Percentiles rank a stretch among this genome's conserved stretches.
phyloP scores from a whole-genome alignment of 192 early-diverging fungal genomes.

The Coemansia sp. region DNA sequence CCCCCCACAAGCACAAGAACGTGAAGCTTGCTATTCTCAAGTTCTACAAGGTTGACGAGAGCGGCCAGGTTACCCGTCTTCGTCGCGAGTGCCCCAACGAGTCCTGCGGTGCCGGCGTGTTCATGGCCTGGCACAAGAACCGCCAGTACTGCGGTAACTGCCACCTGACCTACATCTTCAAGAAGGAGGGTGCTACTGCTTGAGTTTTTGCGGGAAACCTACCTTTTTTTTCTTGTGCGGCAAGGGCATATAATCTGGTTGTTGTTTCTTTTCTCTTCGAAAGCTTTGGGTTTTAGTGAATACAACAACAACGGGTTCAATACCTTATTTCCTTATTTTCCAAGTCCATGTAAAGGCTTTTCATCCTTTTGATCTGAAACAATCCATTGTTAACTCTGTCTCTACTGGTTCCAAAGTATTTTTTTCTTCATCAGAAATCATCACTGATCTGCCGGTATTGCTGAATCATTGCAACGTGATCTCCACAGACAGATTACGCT shows the following conservation, averaged over 20 bases:
- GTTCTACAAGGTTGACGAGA: slow-evolving; percentile 99
- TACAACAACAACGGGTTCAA: background rate
- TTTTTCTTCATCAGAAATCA: too few relatives aligned
- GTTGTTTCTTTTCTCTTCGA: background rate
- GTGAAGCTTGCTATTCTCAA: slow-evolving; percentile 98
- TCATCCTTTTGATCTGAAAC: too few relatives aligned
- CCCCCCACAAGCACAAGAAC: slow-evolving; percentile 98
- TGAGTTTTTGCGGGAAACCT: slow-evolving; percentile 1
- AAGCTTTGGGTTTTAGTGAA: background rate
- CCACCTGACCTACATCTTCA: slow-evolving; percentile 94
- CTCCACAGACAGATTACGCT: too few relatives aligned
- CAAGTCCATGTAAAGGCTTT: too few relatives aligned
- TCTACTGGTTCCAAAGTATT: too few relatives aligned
- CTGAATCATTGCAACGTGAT: too few relatives aligned
- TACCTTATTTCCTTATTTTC: background rate
- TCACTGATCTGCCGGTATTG: too few relatives aligned
- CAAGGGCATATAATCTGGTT: background rate
- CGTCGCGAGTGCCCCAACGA: slow-evolving; percentile 96
- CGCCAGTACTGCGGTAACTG: slow-evolving; percentile 99
- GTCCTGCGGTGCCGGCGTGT: slow-evolving; percentile 98
- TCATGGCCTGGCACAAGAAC: slow-evolving; percentile 98
- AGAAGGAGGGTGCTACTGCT: slow-evolving; percentile 67
- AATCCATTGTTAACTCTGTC: too few relatives aligned
- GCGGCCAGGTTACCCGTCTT: slow-evolving; percentile 97
- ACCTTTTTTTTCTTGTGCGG: background rate